Evolutionary conservation across 805 yeast species (phyloP), one percentile per base, ranked within the genome.

Genomic region (Phaffomyces antillensis): DNA sequence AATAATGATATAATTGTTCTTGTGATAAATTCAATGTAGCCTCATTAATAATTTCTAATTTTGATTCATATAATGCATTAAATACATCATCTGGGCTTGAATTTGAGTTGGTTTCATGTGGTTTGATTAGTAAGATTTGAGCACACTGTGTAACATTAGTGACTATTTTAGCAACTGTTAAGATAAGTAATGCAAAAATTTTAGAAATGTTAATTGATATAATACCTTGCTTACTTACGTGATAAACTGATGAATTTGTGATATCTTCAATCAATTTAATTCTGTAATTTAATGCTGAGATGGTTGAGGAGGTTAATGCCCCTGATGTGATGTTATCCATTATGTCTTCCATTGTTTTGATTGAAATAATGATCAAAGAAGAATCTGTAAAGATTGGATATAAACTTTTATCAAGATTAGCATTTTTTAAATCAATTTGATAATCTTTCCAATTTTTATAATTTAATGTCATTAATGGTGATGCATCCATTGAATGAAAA

Each of bases 61-160:
- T 52, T 17, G 59, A 45, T 39, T 52, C 48, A 37, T 58, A 52
- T 1, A 59, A 31, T 0, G 61, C 52, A 37, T 59, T 59, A 46
- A 59, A 48, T 7, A 59, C 57, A 36, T 55, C 53, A 47, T 59
- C 62, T 9, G 63, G 62, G 33, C 49, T 49, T 11, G 49, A 34
- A 39, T 54, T 56, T 25, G 60, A 44, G 9, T 51, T 47, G 41
- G 64, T 45, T 45, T 59, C 58, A 47, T 59, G 63, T 17, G 69
- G 66, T 35, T 60, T 59, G 50, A 73, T 68, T 31, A 67, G 45
- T 34, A 73, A 55, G 38, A 72, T 52, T 7, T 59, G 57, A 8
- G 59, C 51, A 36, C 73, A 60, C 20, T 55, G 53, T 1, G 63
- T 50, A 4, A 61, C 56, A 31, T 65, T 62, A 26, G 62, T 52